Evolutionary conservation across 768 basidiomycete species (phyloP).

Genomic region (Lanmaoa rubissima): DNA sequence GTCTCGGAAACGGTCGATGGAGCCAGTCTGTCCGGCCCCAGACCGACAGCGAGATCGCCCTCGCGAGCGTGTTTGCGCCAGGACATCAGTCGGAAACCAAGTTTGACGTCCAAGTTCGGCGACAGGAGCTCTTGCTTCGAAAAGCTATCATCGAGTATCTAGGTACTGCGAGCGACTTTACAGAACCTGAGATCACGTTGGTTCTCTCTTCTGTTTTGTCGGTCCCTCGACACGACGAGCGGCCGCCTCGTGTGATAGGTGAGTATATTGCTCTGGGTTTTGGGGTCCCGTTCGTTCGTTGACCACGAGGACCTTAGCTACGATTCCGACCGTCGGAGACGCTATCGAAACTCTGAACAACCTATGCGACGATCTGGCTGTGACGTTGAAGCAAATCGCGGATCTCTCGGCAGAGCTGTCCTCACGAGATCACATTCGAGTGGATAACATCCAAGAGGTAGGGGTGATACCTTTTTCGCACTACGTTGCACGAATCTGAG

Average conservation of each 20-base stretch:
- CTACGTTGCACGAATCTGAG: neutral
- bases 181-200: slow-evolving; percentile 73
- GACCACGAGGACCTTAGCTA: slow-evolving; percentile 42
- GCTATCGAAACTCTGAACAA: slow-evolving; percentile 64
- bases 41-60: slow-evolving; percentile 62
- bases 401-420: slow-evolving; percentile 70
- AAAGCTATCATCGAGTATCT: slow-evolving; percentile 66
- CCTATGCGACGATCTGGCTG: slow-evolving; percentile 59
- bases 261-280: slow-evolving; percentile 16
- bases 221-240: slow-evolving; percentile 56
- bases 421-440: slow-evolving; percentile 64
- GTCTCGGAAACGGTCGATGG: slow-evolving; percentile 60
- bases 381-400: slow-evolving; percentile 61
- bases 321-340: slow-evolving; percentile 74
- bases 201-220: slow-evolving; percentile 68
- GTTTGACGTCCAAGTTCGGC: slow-evolving; percentile 57
- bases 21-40: slow-evolving; percentile 56
- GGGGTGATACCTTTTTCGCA: slow-evolving; percentile 5
- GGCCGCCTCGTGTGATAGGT: slow-evolving; percentile 57
- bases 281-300: neutral
- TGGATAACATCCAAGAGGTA: slow-evolving; percentile 73
- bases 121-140: slow-evolving; percentile 56
- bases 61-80: slow-evolving; percentile 51
- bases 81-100: slow-evolving; percentile 53
- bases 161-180: slow-evolving; percentile 70